A percentile compares a stretch with the other conserved stretches of the same genome.
Evolutionary conservation across 2,329 filamentous ascomycete species (phyloP).

Genomic region (Colletotrichum caudatum): DNA sequence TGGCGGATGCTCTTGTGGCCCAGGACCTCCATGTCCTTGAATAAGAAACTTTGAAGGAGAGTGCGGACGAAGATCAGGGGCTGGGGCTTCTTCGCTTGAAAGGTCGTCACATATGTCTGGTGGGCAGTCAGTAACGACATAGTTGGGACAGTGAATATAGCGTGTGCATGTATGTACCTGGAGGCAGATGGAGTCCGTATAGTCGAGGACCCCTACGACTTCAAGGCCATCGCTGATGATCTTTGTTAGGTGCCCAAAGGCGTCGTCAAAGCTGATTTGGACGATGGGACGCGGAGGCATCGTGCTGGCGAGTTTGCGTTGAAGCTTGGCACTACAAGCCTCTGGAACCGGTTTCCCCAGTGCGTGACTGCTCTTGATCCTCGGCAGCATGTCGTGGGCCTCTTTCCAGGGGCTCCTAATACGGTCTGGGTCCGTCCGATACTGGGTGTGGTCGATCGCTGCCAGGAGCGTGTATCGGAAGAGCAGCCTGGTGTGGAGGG

Average conservation of each 20-base stretch:
- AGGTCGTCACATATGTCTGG: constrained; percentile 78
- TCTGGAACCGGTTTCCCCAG: constrained; percentile 76
- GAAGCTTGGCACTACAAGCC: constrained; percentile 91
- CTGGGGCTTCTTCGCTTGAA: constrained; percentile 83
- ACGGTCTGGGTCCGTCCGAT: constrained; percentile 59
- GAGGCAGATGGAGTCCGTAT: constrained; percentile 75
- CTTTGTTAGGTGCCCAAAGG: constrained; percentile 75
- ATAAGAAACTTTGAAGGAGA: constrained; percentile 80
- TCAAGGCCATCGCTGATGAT: constrained; percentile 80
- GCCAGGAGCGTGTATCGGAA: constrained; percentile 74
- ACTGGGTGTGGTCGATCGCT: constrained; percentile 62
- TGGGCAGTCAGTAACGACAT: neutral
- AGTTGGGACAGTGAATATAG: neutral
- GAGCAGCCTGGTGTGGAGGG: constrained; percentile 73
- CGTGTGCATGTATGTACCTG: constrained; percentile 61
- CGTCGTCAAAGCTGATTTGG: constrained; percentile 77
- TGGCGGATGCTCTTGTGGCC: constrained; percentile 77
- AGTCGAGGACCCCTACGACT: constrained; percentile 74
- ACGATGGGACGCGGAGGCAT: constrained; percentile 94
- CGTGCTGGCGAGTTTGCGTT: constrained; percentile 91
- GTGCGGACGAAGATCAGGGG: constrained; percentile 87
- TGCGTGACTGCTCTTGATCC: constrained; percentile 69
- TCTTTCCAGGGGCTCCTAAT: constrained; percentile 65
- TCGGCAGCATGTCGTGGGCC: constrained; percentile 63
- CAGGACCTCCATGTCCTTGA: constrained; percentile 77